Percentiles rank a stretch among this genome's conserved stretches.
These are phyloP conservation scores for Saccharata proteae DNA, from an alignment of 2,329 filamentous ascomycete species.

Conservation along the genomic window DNA sequence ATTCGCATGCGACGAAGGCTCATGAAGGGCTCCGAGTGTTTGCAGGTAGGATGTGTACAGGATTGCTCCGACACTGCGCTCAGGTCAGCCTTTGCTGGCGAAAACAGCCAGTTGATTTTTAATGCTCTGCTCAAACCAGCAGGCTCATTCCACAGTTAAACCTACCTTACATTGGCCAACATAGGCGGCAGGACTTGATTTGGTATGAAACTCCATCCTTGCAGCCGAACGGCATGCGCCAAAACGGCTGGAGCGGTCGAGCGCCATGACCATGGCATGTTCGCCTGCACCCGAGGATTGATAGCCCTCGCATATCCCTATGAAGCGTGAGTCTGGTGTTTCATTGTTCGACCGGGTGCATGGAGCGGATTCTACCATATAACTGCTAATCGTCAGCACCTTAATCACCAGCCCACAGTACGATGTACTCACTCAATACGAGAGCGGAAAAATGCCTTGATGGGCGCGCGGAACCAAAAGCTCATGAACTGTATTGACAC, in stretches of 20 bases:
- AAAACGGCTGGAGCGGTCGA: conserved; percentile 60
- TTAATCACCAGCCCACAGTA: not conserved
- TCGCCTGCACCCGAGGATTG: conserved; percentile 40
- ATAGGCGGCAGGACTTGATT: conserved; percentile 67
- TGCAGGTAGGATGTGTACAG: conserved; percentile 67
- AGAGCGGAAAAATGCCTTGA: conserved; percentile 85
- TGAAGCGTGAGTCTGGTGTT: conserved; percentile 3
- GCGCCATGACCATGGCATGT: conserved; percentile 45
- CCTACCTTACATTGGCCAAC: conserved; percentile 55
- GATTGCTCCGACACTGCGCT: conserved; percentile 51
- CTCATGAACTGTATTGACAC: conserved; percentile 61
- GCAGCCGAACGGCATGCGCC: conserved; percentile 51
- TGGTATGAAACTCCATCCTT: conserved; percentile 63
- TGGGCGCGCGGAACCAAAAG: conserved; percentile 83
- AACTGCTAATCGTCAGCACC: conserved; percentile 26
- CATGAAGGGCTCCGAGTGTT: conserved; percentile 52
- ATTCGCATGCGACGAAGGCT: conserved; percentile 47
- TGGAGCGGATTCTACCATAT: conserved; percentile 31
- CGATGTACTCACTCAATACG: conserved; percentile 62
- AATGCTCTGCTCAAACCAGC: too few relatives aligned
- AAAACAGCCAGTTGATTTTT: too few relatives aligned
- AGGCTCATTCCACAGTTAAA: conserved; percentile 1
- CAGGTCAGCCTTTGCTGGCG: too few relatives aligned
- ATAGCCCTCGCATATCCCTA: conserved; percentile 52
- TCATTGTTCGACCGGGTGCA: too few relatives aligned